These are phyloP conservation scores for Ophiognomonia clavigignenti-juglandacearum DNA, from an alignment of 2,329 filamentous ascomycete genomes.

Conservation along the genomic window DNA sequence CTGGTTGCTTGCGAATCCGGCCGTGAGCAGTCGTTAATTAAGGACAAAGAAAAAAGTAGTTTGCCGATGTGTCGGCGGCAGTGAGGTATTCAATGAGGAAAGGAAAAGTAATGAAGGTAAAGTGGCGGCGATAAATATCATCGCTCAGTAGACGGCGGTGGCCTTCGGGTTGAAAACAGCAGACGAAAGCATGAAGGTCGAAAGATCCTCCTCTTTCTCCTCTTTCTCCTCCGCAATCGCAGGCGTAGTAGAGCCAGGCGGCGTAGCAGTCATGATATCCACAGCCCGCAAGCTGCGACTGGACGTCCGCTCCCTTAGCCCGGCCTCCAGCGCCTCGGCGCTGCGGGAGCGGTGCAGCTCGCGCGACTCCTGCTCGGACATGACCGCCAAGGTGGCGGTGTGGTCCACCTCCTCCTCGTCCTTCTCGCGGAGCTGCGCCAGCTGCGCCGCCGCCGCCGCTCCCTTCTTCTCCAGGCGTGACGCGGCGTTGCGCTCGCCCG, in stretches of 20 bases:
- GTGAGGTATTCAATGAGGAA: not conserved
- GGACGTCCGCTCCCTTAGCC: slow-evolving; percentile 26
- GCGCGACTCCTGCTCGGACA: slow-evolving; percentile 32
- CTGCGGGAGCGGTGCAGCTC: slow-evolving; percentile 45
- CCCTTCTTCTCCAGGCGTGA: slow-evolving; percentile 17
- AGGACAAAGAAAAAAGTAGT: slow-evolving; percentile 6
- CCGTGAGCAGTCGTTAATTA: slow-evolving; percentile 11
- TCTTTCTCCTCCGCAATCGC: slow-evolving; percentile 26
- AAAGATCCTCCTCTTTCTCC: slow-evolving; percentile 21
- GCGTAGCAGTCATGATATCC: slow-evolving; percentile 5
- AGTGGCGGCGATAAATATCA: not conserved
- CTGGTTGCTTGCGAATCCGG: slow-evolving; percentile 17
- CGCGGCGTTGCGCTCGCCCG: slow-evolving; percentile 30
- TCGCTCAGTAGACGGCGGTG: not conserved
- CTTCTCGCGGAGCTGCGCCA: too few species aligned
- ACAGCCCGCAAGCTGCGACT: slow-evolving; percentile 20
- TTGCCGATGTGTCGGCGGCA: too few species aligned
- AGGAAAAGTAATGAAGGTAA: not conserved
- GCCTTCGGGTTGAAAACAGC: slow-evolving; percentile 42
- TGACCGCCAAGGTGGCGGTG: slow-evolving; percentile 8
- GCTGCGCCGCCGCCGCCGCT: too few species aligned
- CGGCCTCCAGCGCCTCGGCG: slow-evolving; percentile 43
- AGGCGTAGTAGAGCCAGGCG: slow-evolving; percentile 17
- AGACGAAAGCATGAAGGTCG: slow-evolving; percentile 41
- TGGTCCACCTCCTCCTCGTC: too few species aligned